Evolutionary conservation across 768 basidiomycete genomes (phyloP).

Genomic region (Heimioporus sp.): DNA sequence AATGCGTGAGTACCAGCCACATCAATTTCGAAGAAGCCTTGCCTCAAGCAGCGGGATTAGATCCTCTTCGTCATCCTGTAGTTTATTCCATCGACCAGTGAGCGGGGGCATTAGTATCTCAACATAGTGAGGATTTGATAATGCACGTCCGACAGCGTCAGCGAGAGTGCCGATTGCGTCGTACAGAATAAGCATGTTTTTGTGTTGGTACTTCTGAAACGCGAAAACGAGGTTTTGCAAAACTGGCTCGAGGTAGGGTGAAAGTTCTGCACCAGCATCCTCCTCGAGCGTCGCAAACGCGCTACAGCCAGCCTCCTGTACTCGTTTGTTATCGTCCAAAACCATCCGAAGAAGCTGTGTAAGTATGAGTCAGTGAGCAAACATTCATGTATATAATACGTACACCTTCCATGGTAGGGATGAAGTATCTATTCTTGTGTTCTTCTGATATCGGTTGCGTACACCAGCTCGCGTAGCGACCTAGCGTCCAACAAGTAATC

Average conservation of each 20-base stretch:
- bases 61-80: constrained; percentile 90
- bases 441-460: constrained; percentile 82
- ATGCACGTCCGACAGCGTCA: constrained; percentile 87
- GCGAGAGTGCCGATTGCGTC: constrained; percentile 99
- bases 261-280: constrained; percentile 87
- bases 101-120: constrained; percentile 97
- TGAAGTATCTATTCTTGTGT: constrained; percentile 87
- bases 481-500: constrained; percentile 99
- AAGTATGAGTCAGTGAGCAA: neutral
- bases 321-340: constrained; percentile 96
- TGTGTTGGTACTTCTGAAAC: constrained; percentile 98
- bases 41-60: constrained; percentile 96
- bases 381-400: constrained; percentile 31
- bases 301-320: constrained; percentile 98
- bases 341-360: constrained; percentile 94
- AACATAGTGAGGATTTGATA: constrained; percentile 84
- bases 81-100: constrained; percentile 83
- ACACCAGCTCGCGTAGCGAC: constrained; percentile 97
- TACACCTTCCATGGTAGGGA: constrained; percentile 98
- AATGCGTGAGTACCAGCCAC: neutral
- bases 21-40: constrained; percentile 18
- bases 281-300: constrained; percentile 99
- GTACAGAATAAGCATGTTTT: constrained; percentile 97
- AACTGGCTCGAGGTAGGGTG: constrained; percentile 93
- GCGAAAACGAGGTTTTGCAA: constrained; percentile 93